Percentiles rank a stretch among this genome's conserved stretches.
Conservation (phyloP, 306 rosid species). For the Medicago lupulina region DNA sequence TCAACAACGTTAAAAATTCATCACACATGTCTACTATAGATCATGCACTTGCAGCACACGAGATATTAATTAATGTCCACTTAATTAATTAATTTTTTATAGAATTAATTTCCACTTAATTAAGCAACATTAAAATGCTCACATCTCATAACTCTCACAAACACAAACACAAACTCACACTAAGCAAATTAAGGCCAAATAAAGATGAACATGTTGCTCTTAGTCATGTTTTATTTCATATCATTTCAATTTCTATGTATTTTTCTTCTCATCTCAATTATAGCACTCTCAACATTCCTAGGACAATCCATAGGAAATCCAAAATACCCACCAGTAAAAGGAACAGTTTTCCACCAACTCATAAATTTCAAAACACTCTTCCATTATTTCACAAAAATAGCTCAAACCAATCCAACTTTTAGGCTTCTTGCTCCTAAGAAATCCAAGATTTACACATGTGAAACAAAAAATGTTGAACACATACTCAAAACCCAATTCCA, state of each 20-base stretch:
- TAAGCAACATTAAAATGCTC: not conserved
- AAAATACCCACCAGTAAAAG: constrained; percentile 67
- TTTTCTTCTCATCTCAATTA: constrained; percentile 44
- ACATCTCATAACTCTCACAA: not conserved
- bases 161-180: not conserved
- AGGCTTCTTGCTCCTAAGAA: constrained; percentile 50
- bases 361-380: constrained; percentile 55
- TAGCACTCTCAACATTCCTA: constrained; percentile 40
- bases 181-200: not conserved
- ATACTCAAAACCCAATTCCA: constrained; percentile 53
- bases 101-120: not conserved
- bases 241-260: constrained; percentile 37
- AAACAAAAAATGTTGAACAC: constrained; percentile 59
- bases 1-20: too few relatives aligned
- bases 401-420: constrained; percentile 53
- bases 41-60: not conserved
- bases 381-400: constrained; percentile 49
- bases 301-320: constrained; percentile 66
- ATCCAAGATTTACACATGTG: constrained; percentile 59
- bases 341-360: constrained; percentile 58
- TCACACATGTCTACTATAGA: too few relatives aligned
- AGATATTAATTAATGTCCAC: not conserved
- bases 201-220: not conserved
- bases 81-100: too few relatives aligned
- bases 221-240: not conserved